These are phyloP conservation scores for Xylaria sp. DNA, from an alignment of 495 filamentous ascomycete species.

Conservation along the genomic window DNA sequence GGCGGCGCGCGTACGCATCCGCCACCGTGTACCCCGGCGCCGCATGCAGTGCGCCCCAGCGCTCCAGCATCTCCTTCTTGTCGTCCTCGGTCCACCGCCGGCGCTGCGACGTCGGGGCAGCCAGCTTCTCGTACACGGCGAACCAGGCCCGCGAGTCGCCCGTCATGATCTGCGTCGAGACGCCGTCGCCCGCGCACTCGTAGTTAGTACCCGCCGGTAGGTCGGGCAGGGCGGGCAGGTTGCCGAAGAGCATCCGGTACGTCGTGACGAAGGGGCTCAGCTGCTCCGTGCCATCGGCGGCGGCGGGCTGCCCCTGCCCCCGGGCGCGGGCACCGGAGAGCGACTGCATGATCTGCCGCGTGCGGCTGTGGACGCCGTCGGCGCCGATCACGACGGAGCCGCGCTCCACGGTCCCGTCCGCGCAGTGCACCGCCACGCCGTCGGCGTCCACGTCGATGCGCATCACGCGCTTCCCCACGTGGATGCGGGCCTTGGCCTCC, in stretches of 20 bases:
- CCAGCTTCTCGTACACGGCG: conserved; percentile 51
- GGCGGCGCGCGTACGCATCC: conserved; percentile 44
- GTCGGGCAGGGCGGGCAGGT: conserved; percentile 37
- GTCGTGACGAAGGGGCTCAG: conserved; percentile 40
- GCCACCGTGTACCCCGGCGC: conserved; percentile 43
- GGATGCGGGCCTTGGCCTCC: conserved; percentile 39
- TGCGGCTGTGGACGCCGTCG: conserved; percentile 59
- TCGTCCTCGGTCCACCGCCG: conserved; percentile 50
- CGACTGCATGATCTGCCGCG: conserved; percentile 51
- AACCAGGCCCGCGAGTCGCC: conserved; percentile 43
- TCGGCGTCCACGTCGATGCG: conserved; percentile 34
- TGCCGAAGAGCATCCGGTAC: conserved; percentile 40
- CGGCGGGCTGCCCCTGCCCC: conserved; percentile 34
- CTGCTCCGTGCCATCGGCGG: conserved; percentile 23
- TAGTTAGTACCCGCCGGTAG: conserved; percentile 26
- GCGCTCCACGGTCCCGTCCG: conserved; percentile 48
- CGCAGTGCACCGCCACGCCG: conserved; percentile 43
- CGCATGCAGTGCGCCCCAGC: conserved; percentile 42
- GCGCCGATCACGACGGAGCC: conserved; percentile 61
- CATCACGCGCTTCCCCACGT: conserved; percentile 43
- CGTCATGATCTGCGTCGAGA: conserved; percentile 38
- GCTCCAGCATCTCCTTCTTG: conserved; percentile 34
- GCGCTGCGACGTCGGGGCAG: conserved; percentile 45
- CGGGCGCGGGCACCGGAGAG: no score
- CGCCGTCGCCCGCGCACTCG: conserved; percentile 28